Evolutionary conservation across 495 filamentous ascomycete species (phyloP), one percentile per base, ranked within the genome.

Genomic region (Podospora sp.): DNA sequence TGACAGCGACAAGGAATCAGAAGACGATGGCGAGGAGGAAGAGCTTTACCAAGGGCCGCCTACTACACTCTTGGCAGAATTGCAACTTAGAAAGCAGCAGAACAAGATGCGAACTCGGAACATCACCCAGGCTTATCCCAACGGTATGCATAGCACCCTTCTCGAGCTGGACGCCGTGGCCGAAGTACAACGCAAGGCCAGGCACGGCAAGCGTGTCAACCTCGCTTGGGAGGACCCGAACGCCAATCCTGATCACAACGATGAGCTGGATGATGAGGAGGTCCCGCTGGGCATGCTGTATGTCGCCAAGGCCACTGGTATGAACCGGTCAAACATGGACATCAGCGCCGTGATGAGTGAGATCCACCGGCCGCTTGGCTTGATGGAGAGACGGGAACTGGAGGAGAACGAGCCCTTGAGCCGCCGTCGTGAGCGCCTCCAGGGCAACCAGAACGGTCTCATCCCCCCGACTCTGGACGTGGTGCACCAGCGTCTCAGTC

Each of bases 381-480:
- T 99, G 21, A 89, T 99, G 82, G 93, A 94, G 73, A 86, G 86
- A 71, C 86, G 90, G 9, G 87, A 96, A 62, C 78, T 94, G 68
- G 95, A 99, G 76, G 95, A 98, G 69, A 92, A 90, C 58, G 95
- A 99, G 71, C 93, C 95, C 6, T 79, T 99, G 51, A 93, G 91
- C 69, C 81, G 82, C 20, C 89, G 95, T 9, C 87, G 93, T 40
- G 91, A 91, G 29, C 83, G 95, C 68, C 82, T 99, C 18, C 85
- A 87, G 62, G 93, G 91, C 60, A 81, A 65, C 61, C 76, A 76
- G 29, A 64, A 22, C 8, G 70, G 63, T 0, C 64, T 70, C 14
- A 68, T 72, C 22, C 72, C 72, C 1, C 49, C 63, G 26, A 71
- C 68, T 14, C 67, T 74, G 6, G 46, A 52, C 50, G 59, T 68